Evolutionary conservation across 2,329 filamentous ascomycete genomes (phyloP), one percentile per base, ranked within the genome.

Genomic region (Ophiostoma montium): DNA sequence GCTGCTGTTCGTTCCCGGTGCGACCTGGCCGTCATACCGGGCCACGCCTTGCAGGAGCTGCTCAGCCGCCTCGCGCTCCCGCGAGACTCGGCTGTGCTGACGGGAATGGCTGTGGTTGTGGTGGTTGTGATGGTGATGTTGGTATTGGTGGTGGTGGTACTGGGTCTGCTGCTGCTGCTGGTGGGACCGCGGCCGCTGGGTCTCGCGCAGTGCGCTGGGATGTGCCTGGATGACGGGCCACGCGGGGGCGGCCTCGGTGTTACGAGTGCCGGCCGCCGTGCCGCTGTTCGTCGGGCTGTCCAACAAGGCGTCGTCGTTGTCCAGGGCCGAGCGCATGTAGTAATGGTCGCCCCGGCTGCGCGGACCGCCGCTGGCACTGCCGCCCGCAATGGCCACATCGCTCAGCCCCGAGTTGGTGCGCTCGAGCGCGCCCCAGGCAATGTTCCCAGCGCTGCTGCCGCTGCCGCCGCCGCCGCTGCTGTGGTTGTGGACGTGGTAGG

Each of bases 251-350:
- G n/a, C n/a, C n/a, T 33, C 11, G 32, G 1, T 78, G n/a, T n/a
- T n/a, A n/a, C 23, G 23, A 27, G n/a, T n/a, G n/a, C 67, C 1
- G 78, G 76, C 0, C 76, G 23, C 23, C 73, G 19, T 67, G 46
- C 74, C 72, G 1, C 74, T 72, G 1, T 80, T 82, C 2, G 79
- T 84, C 30, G 39, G 21, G 15, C 15, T 44, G 62, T 85, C 81
- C 21, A 84, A 70, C 53, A 81, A 78, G 10, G 65, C 61, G 47
- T 72, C 70, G 52, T 78, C 73, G 36, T 71, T 69, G 57, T 59
- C 39, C 15, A 31, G 39, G 15, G 23, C 8, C 23, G 39, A 42
- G 8, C 39, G 39, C 2, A 16, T 16, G 16, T 31, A 42, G 9
- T n/a, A n/a, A n/a, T n/a, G n/a, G n/a, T 42, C 39, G 15, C 21